Evolutionary conservation across 352 stramenopile genomes (phyloP).

Genomic region (Phytopythium helicoides): DNA sequence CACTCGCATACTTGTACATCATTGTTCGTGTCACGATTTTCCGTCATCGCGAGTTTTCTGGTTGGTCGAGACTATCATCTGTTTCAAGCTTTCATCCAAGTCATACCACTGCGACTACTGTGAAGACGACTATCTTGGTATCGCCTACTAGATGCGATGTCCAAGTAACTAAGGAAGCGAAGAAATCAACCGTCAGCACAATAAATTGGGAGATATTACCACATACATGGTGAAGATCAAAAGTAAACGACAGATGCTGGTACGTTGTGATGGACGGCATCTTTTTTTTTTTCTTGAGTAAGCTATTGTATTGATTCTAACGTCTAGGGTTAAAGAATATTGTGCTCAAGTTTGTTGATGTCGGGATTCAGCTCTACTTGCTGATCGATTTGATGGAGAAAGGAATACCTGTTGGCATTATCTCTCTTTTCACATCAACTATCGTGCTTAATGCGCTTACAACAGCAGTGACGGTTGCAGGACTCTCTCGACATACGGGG

Average conservation of each 20-base stretch:
- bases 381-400: slow-evolving; percentile 14
- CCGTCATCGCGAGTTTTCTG: not conserved
- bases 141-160: too few relatives aligned
- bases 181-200: too few relatives aligned
- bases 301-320: not conserved
- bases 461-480: not conserved
- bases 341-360: not conserved
- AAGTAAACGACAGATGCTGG: too few relatives aligned
- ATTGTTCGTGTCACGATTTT: not conserved
- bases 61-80: not conserved
- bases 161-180: too few relatives aligned
- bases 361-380: slow-evolving; percentile 7
- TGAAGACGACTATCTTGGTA: too few relatives aligned
- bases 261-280: too few relatives aligned
- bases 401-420: slow-evolving; percentile 4
- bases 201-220: too few relatives aligned
- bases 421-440: not conserved
- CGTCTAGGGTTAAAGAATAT: not conserved
- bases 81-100: too few relatives aligned
- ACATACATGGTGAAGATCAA: too few relatives aligned
- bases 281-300: too few relatives aligned
- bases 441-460: slow-evolving; percentile 3
- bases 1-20: slow-evolving; percentile 5
- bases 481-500: slow-evolving; percentile 4
- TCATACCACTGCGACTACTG: not conserved